These are phyloP conservation scores for Plasmodium inui DNA, from an alignment of 169 alveolate species.

Conservation along the genomic window DNA sequence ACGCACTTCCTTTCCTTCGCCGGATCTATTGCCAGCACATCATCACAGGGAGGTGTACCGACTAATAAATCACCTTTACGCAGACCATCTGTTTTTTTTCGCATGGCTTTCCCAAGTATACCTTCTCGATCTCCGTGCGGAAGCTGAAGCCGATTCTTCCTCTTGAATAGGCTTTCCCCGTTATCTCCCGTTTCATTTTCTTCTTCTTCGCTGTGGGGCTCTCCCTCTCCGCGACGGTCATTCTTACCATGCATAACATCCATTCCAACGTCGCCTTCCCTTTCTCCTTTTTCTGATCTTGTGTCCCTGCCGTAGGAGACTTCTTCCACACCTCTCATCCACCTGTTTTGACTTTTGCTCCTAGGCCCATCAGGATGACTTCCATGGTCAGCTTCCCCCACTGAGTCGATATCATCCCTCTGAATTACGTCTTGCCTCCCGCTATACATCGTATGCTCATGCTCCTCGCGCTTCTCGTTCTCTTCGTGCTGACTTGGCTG, in stretches of 20 bases:
- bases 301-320: neutral
- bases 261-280: neutral
- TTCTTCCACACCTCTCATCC: neutral
- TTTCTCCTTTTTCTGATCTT: neutral
- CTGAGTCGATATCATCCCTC: neutral
- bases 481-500: neutral
- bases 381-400: neutral
- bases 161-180: neutral
- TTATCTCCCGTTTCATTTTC: neutral
- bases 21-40: neutral
- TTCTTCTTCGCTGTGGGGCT: neutral
- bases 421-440: neutral
- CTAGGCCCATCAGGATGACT: neutral
- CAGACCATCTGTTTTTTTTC: neutral
- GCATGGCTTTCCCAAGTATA: neutral
- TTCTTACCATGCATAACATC: neutral
- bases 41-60: neutral
- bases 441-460: neutral
- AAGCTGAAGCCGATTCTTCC: neutral
- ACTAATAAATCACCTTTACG: neutral
- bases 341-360: neutral
- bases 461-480: neutral
- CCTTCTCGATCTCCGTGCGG: neutral
- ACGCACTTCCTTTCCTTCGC: neutral
- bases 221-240: neutral